phyloP scores from a whole-genome alignment of 164 flowering plant genomes.

The Sedum album region DNA sequence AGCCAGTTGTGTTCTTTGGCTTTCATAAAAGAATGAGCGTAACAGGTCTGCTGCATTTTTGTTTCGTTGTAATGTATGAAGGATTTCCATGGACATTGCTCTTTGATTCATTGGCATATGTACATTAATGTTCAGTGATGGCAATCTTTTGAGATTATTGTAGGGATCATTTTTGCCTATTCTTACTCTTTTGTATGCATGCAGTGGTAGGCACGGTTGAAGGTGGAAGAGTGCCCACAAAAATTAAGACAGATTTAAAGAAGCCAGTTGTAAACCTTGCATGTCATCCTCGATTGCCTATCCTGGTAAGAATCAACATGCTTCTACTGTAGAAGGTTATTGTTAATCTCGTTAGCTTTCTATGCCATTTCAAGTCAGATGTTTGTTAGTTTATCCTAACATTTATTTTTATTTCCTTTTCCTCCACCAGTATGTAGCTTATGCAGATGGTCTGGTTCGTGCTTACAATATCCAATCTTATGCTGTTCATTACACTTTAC shows the following conservation, averaged over 20 bases:
- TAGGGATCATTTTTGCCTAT: constrained; percentile 7
- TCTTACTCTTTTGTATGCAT: constrained; percentile 16
- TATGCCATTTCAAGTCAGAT: background rate
- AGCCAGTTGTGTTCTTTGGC: constrained; percentile 95
- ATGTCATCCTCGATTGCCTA: constrained; percentile 97
- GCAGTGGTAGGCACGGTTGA: constrained; percentile 97
- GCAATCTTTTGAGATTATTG: constrained; percentile 1
- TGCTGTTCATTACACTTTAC: constrained; percentile 90
- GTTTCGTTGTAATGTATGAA: background rate
- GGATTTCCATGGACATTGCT: background rate
- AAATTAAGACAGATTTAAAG: constrained; percentile 94
- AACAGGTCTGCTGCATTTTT: constrained; percentile 51
- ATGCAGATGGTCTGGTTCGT: constrained; percentile 92
- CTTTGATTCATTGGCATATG: background rate
- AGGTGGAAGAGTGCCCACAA: constrained; percentile 93
- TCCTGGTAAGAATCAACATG: constrained; percentile 44
- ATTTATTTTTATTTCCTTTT: constrained; percentile 10
- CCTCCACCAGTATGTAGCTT: constrained; percentile 82
- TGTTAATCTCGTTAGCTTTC: background rate
- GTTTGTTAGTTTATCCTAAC: background rate
- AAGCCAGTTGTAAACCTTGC: constrained; percentile 95
- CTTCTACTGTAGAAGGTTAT: background rate
- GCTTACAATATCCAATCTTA: constrained; percentile 94
- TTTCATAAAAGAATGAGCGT: constrained; percentile 95
- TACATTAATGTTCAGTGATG: background rate